phyloP scores from a whole-genome alignment of 2,329 filamentous ascomycete species.

The Ceratocystis destructans region DNA sequence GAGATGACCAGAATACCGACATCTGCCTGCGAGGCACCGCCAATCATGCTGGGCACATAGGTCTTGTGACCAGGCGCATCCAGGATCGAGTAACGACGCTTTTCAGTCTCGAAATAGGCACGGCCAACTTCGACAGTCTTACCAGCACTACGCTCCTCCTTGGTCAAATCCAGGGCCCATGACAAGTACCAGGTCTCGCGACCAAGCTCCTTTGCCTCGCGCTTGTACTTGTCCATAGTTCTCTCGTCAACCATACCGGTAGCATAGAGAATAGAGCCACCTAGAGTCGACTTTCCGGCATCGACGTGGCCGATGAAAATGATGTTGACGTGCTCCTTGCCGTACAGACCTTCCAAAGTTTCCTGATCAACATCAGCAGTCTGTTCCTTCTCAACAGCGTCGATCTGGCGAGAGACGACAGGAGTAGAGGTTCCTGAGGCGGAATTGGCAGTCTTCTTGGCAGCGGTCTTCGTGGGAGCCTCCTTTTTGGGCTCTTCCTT shows the following conservation, averaged over 20 bases:
- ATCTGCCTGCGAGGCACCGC: constrained; percentile 82
- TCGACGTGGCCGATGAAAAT: constrained; percentile 98
- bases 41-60: constrained; percentile 97
- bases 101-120: constrained; percentile 93
- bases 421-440: constrained; percentile 78
- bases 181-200: constrained; percentile 98
- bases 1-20: constrained; percentile 93
- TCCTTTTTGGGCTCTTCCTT: constrained; percentile 35
- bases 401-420: constrained; percentile 55
- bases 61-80: constrained; percentile 97
- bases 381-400: constrained; percentile 74
- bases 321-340: constrained; percentile 85
- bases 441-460: constrained; percentile 68
- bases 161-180: constrained; percentile 94
- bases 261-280: constrained; percentile 80
- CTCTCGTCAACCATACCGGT: constrained; percentile 99
- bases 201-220: constrained; percentile 87
- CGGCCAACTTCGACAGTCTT: constrained; percentile 97
- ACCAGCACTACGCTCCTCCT: constrained; percentile 88
- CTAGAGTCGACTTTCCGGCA: constrained; percentile 92
- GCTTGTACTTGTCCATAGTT: constrained; percentile 96
- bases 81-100: constrained; percentile 88
- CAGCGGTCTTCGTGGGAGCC: constrained; percentile 70
- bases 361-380: constrained; percentile 55
- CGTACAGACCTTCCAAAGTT: constrained; percentile 87